phyloP scores from a whole-genome alignment of 345 rosid genomes.

The Ailanthus altissimus region DNA sequence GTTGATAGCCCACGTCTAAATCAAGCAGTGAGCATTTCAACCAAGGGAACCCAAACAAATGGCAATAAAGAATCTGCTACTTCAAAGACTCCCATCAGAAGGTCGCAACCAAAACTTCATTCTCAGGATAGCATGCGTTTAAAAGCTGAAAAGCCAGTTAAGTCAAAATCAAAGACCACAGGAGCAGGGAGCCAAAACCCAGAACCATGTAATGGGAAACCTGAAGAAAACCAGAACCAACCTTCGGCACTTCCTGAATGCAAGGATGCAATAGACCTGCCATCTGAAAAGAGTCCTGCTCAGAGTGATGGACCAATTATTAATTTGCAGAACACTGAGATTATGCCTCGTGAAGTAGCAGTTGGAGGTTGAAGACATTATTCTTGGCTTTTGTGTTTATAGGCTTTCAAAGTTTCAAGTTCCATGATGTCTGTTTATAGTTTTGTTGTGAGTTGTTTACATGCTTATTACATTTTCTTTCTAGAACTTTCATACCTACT shows the following conservation, averaged over 20 bases:
- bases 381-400: slow-evolving; percentile 23
- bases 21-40: slow-evolving; percentile 33
- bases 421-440: slow-evolving; percentile 44
- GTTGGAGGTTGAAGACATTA: slow-evolving; percentile 59
- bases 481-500: slow-evolving; percentile 18
- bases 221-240: slow-evolving; percentile 38
- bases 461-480: slow-evolving; percentile 26
- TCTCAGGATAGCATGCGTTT: slow-evolving; percentile 27
- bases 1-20: slow-evolving; percentile 37
- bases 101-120: slow-evolving; percentile 49
- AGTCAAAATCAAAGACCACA: slow-evolving; percentile 42
- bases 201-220: slow-evolving; percentile 29
- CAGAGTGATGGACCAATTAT: slow-evolving; percentile 30
- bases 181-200: slow-evolving; percentile 24
- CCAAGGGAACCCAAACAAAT: slow-evolving; percentile 44
- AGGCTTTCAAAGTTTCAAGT: slow-evolving; percentile 20
- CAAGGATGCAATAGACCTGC: slow-evolving; percentile 27
- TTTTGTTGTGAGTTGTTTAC: slow-evolving; percentile 23
- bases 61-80: slow-evolving; percentile 38
- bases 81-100: slow-evolving; percentile 49
- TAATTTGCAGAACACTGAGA: slow-evolving; percentile 45
- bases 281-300: slow-evolving; percentile 30
- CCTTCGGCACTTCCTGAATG: slow-evolving; percentile 24
- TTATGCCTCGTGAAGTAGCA: slow-evolving; percentile 51
- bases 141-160: slow-evolving; percentile 35